Base-by-base conservation (phyloP, 768 basidiomycete species). In the Russula ochroleuca region DNA sequence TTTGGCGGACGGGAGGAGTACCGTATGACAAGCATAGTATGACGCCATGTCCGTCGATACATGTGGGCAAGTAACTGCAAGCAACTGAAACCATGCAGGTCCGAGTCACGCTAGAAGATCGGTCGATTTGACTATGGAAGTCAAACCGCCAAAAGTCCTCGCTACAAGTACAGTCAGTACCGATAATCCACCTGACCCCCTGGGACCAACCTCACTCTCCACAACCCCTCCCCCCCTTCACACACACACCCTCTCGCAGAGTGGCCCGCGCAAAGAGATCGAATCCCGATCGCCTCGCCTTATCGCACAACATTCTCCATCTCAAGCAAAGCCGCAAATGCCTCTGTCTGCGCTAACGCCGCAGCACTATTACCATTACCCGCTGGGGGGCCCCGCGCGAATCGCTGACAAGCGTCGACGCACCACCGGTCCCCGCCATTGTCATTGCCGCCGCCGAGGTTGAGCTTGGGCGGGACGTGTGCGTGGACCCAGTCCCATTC, bases 271-370 rank as follows among this genome's bases (percentile, higher is more conserved):
- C 35, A 35, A 35, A 35, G 8, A 3, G 33, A 33, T 8, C 6
- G 35, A 35, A 35, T 11, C n/a, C n/a, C 21, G 13, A 47, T 47
- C 21, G 21, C 25, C 54, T 33, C 21, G 21, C 25, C 54, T 33
- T 47, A 61, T 43, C 60, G 52, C 41, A 88, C 78, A 70, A 88
- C 78, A 75, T 96, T 92, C 64, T 84, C 80, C 43, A 98, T 82
- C 19, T 81, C 82, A 43, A 99, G 72, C 83, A 98, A 83, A 21
- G 75, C 72, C 71, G 91, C 92, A 69, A 98, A 90, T 3, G 93
- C 87, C 57, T 83, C 84, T 0, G 94, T 98, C 71, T 98, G 66
- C 31, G 45, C 45, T n/a, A 21, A 21, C 64, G 68, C 17, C 43
- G 65, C 19, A 47, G 70, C 71, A 9, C 63, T 57, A 54, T 51